A percentile compares a stretch with the other conserved stretches of the same genome.
These are phyloP conservation scores for Jatropha multifida DNA, from an alignment of 441 rosid genomes.

Conservation along the genomic window DNA sequence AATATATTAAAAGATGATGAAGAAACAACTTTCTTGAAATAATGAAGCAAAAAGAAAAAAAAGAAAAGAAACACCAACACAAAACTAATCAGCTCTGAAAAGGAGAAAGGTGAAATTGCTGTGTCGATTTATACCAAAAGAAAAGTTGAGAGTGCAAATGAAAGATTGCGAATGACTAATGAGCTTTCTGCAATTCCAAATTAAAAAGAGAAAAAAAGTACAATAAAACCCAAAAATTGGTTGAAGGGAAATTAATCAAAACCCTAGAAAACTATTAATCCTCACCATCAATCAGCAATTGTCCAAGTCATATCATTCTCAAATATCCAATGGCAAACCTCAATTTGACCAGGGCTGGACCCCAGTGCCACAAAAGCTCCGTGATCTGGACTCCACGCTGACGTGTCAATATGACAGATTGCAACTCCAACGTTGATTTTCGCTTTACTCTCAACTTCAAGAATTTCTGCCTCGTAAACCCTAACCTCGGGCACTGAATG, in stretches of 20 bases:
- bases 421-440: constrained; percentile 79
- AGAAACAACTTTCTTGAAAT: not conserved
- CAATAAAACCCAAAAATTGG: not conserved
- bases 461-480: constrained; percentile 74
- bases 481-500: constrained; percentile 94
- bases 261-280: not conserved
- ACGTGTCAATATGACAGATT: constrained; percentile 93
- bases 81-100: not conserved
- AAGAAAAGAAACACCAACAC: not conserved
- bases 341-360: constrained; percentile 73
- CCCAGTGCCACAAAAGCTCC: constrained; percentile 86
- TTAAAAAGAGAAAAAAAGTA: not conserved
- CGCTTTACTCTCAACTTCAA: constrained; percentile 40
- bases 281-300: constrained; percentile 38
- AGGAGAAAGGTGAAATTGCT: not conserved
- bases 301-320: constrained; percentile 96
- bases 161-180: not conserved
- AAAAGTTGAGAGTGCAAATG: not conserved
- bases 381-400: constrained; percentile 77
- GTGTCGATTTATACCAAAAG: not conserved
- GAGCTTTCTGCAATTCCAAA: not conserved
- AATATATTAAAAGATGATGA: not conserved
- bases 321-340: constrained; percentile 96
- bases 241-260: not conserved
- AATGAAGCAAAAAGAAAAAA: not conserved